Percentiles rank a stretch among this genome's conserved stretches.
These are phyloP conservation scores for Neonectria sp. DNA, from an alignment of 2,329 filamentous ascomycete species.

Conservation along the genomic window DNA sequence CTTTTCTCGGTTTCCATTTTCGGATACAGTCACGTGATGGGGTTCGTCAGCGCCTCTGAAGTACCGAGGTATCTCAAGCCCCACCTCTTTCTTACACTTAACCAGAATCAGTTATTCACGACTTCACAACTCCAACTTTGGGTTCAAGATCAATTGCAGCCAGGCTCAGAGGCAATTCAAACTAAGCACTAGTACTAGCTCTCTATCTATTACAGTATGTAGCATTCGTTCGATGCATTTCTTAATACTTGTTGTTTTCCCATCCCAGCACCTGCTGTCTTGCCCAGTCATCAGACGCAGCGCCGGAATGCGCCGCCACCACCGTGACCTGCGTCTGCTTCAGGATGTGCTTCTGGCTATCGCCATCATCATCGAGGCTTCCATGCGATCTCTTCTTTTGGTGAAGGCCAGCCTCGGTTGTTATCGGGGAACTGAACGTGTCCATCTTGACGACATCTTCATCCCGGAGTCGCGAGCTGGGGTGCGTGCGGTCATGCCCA, in stretches of 20 bases:
- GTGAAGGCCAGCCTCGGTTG: slow-evolving; percentile 13
- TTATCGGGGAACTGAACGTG: slow-evolving; percentile 1
- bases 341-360: slow-evolving; percentile 43
- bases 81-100: too few species aligned
- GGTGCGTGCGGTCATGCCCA: not conserved
- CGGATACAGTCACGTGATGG: not conserved
- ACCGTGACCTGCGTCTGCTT: slow-evolving; percentile 40
- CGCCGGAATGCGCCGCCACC: slow-evolving; percentile 2
- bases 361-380: slow-evolving; percentile 37
- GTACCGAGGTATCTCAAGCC: too few species aligned
- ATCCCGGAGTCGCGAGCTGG: not conserved
- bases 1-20: not conserved
- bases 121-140: too few species aligned
- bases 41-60: not conserved
- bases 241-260: slow-evolving; percentile 8
- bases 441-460: slow-evolving; percentile 21
- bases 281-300: slow-evolving; percentile 25
- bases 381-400: slow-evolving; percentile 17
- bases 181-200: not conserved
- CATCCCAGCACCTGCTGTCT: slow-evolving; percentile 21
- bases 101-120: too few species aligned
- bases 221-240: not conserved
- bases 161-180: not conserved
- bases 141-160: not conserved
- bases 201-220: not conserved